These are phyloP conservation scores for Pyracantha coccinea DNA, from an alignment of 331 rosid species.

Conservation along the genomic window DNA sequence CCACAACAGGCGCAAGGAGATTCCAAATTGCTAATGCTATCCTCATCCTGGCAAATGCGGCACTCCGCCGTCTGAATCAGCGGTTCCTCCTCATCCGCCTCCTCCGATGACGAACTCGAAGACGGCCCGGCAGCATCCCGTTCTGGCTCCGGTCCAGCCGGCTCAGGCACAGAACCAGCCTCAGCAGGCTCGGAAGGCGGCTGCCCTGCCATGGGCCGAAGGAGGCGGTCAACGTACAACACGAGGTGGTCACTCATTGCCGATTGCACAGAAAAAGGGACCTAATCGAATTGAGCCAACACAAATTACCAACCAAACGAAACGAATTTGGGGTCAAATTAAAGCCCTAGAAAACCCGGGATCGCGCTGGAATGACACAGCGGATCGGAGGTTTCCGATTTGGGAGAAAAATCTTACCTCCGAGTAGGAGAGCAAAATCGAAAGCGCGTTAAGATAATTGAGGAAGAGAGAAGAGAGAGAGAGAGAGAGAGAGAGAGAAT, in stretches of 20 bases:
- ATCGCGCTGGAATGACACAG: slow-evolving; percentile 22
- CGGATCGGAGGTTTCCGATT: slow-evolving; percentile 24
- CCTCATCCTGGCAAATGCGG: slow-evolving; percentile 98
- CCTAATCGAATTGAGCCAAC: slow-evolving; percentile 17
- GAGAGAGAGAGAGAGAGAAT: background rate
- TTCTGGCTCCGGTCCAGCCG: background rate
- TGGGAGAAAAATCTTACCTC: slow-evolving; percentile 28
- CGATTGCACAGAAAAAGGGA: slow-evolving; percentile 2
- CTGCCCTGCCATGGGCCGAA: slow-evolving; percentile 35
- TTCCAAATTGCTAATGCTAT: slow-evolving; percentile 58
- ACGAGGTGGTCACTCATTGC: slow-evolving; percentile 85
- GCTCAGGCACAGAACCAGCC: slow-evolving; percentile 19
- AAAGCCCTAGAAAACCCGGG: slow-evolving; percentile 11
- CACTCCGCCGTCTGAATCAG: slow-evolving; percentile 79
- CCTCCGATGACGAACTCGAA: slow-evolving; percentile 28
- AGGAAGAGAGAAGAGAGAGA: background rate
- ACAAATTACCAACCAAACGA: background rate
- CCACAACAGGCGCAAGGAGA: slow-evolving; percentile 91
- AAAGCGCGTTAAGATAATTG: slow-evolving; percentile 12
- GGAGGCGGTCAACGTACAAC: slow-evolving; percentile 61
- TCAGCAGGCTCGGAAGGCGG: slow-evolving; percentile 32
- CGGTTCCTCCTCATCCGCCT: slow-evolving; percentile 36
- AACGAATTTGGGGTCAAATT: background rate
- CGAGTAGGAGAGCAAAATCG: slow-evolving; percentile 1
- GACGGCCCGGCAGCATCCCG: slow-evolving; percentile 32